Conservation (phyloP, 192 early-diverging fungal genomes). For the Rhizoclosmatium globosum region DNA sequence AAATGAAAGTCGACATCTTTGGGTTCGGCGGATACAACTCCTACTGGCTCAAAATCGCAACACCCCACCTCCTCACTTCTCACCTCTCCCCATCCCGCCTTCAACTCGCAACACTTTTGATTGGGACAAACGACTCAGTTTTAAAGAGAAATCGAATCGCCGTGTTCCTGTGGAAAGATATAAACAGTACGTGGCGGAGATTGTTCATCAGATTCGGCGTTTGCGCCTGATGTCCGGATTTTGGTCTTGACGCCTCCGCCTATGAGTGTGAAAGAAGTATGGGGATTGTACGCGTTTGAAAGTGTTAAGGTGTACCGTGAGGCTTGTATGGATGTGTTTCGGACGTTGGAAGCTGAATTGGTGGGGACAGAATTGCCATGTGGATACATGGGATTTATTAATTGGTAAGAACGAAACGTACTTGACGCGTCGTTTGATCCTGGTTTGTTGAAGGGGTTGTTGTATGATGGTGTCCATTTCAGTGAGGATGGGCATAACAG, state of each 20-base stretch:
- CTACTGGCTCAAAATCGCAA: slow-evolving; percentile 6
- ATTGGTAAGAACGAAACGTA: not conserved
- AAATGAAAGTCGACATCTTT: not conserved
- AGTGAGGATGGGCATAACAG: not conserved
- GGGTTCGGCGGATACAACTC: slow-evolving; percentile 3
- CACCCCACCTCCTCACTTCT: not conserved
- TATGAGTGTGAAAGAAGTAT: slow-evolving; percentile 56
- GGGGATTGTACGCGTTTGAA: slow-evolving; percentile 10
- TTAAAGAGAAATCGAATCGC: slow-evolving; percentile 51
- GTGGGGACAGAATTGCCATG: not conserved
- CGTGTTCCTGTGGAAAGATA: slow-evolving; percentile 68
- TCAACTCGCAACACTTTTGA: slow-evolving; percentile 69
- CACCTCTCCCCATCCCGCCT: no score
- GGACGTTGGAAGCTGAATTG: not conserved
- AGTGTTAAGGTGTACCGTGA: slow-evolving; percentile 17
- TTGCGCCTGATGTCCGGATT: slow-evolving; percentile 68
- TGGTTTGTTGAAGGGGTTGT: slow-evolving; percentile 17
- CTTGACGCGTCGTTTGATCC: slow-evolving; percentile 17
- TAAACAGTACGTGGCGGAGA: slow-evolving; percentile 58
- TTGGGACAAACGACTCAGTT: slow-evolving; percentile 79
- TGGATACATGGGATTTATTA: slow-evolving; percentile 37
- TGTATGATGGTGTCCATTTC: not conserved
- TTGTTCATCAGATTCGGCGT: slow-evolving; percentile 65
- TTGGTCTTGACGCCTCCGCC: slow-evolving; percentile 76
- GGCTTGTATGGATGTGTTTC: slow-evolving; percentile 36